Percentiles rank a stretch among this genome's conserved stretches.
phyloP scores from a whole-genome alignment of 768 basidiomycete genomes.

The Trametes maxima region DNA sequence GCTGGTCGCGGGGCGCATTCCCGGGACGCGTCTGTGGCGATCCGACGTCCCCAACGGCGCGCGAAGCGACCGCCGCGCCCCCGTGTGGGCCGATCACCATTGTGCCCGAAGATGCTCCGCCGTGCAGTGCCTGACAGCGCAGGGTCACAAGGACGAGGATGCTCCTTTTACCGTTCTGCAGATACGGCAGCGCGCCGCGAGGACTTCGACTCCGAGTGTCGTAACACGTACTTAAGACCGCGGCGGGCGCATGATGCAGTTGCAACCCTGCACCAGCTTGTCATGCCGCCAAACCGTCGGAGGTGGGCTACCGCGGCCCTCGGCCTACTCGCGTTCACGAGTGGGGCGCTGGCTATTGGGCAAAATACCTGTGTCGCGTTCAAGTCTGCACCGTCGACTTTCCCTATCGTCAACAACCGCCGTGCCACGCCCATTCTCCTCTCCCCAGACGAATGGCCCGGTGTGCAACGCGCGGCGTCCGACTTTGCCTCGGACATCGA shows the following conservation, averaged over 20 bases:
- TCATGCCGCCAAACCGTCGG: not conserved
- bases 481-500: constrained; percentile 66
- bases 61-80: not conserved
- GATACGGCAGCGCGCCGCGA: not conserved
- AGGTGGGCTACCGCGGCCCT: constrained; percentile 13
- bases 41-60: not conserved
- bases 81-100: not conserved
- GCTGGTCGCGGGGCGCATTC: not conserved
- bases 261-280: not conserved
- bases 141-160: not conserved
- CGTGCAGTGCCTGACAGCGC: not conserved
- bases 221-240: not conserved
- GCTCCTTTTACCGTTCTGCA: not conserved
- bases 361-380: constrained; percentile 53
- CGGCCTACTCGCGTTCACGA: constrained; percentile 21
- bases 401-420: constrained; percentile 49
- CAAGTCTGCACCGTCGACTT: constrained; percentile 34
- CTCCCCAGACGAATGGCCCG: constrained; percentile 61
- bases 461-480: constrained; percentile 59
- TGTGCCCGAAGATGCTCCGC: constrained; percentile 14
- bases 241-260: too few species aligned
- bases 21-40: not conserved
- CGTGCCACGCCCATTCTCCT: constrained; percentile 52
- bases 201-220: too few species aligned
- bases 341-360: constrained; percentile 44